These are phyloP conservation scores for Zygoascus sp. DNA, from an alignment of 1,139 yeast genomes.

Conservation along the genomic window DNA sequence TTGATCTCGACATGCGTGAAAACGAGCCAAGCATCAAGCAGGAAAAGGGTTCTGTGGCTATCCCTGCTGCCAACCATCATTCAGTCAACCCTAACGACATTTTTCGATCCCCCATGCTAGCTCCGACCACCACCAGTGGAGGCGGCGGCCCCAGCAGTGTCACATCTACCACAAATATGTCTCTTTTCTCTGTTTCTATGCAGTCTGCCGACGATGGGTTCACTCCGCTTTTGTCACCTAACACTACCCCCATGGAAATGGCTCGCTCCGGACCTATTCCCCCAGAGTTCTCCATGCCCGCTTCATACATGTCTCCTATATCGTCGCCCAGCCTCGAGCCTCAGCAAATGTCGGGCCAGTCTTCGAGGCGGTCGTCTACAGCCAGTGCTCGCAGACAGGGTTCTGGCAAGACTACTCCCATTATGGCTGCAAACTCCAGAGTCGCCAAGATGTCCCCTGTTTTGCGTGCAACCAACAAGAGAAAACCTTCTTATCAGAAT, in stretches of 20 bases:
- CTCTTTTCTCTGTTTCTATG: slow-evolving; percentile 5
- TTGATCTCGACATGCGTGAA: neutral
- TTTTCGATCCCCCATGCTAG: slow-evolving; percentile 25
- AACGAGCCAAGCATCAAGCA: neutral
- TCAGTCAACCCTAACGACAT: slow-evolving; percentile 25
- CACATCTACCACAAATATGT: slow-evolving; percentile 2
- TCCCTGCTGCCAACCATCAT: slow-evolving; percentile 1
- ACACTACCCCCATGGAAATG: slow-evolving; percentile 58
- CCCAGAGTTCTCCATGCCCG: slow-evolving; percentile 32
- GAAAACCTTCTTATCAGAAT: slow-evolving; percentile 13
- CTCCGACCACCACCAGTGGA: slow-evolving; percentile 11
- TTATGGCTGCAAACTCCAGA: slow-evolving; percentile 18
- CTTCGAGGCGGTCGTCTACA: slow-evolving; percentile 16
- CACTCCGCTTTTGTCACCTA: slow-evolving; percentile 75
- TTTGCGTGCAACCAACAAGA: slow-evolving; percentile 21
- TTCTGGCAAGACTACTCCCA: slow-evolving; percentile 15
- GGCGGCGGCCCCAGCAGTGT: slow-evolving; percentile 10
- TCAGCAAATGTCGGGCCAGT: slow-evolving; percentile 27
- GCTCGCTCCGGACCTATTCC: slow-evolving; percentile 22
- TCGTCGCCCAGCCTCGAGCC: slow-evolving; percentile 62
- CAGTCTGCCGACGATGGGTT: slow-evolving; percentile 33
- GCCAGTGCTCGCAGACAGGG: slow-evolving; percentile 11
- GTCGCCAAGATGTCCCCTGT: slow-evolving; percentile 25
- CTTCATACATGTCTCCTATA: slow-evolving; percentile 43
- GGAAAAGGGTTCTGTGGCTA: neutral